phyloP scores from a whole-genome alignment of 2,329 filamentous ascomycete genomes.

The Aspergillus cejpii region DNA sequence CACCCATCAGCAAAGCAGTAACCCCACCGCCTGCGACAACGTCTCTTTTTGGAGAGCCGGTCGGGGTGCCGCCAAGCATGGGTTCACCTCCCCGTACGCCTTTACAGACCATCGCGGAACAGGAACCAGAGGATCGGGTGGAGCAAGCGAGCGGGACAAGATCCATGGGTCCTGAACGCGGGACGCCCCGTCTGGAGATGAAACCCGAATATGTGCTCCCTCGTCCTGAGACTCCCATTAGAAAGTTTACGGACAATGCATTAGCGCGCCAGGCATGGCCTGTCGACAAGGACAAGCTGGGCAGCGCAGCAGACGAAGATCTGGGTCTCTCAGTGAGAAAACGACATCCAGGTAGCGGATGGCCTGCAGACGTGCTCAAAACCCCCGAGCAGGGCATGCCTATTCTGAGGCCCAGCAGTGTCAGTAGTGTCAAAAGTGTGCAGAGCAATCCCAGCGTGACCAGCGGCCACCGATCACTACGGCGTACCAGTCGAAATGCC shows the following conservation, averaged over 20 bases:
- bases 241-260: conserved; percentile 33
- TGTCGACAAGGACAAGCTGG: conserved; percentile 17
- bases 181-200: conserved; percentile 34
- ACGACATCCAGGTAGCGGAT: conserved; percentile 16
- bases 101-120: conserved; percentile 50
- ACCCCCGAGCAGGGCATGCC: conserved; percentile 28
- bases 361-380: conserved; percentile 34
- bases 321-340: conserved; percentile 25
- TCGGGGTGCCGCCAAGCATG: conserved; percentile 20
- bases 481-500: conserved; percentile 59
- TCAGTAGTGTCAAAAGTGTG: conserved; percentile 45
- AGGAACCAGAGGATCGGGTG: conserved; percentile 34
- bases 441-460: conserved; percentile 31
- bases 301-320: conserved; percentile 7
- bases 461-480: conserved; percentile 44
- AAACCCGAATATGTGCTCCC: conserved; percentile 37
- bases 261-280: conserved; percentile 28
- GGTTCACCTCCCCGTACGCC: conserved; percentile 36
- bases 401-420: conserved; percentile 42
- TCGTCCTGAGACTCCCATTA: conserved; percentile 25
- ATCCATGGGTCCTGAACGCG: conserved; percentile 32
- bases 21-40: conserved; percentile 28
- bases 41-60: conserved; percentile 29
- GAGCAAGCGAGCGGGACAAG: conserved; percentile 37
- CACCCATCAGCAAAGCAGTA: conserved; percentile 12